Base-by-base conservation (phyloP, 2,329 filamentous ascomycete species). In the Diaporthe destruens region DNA sequence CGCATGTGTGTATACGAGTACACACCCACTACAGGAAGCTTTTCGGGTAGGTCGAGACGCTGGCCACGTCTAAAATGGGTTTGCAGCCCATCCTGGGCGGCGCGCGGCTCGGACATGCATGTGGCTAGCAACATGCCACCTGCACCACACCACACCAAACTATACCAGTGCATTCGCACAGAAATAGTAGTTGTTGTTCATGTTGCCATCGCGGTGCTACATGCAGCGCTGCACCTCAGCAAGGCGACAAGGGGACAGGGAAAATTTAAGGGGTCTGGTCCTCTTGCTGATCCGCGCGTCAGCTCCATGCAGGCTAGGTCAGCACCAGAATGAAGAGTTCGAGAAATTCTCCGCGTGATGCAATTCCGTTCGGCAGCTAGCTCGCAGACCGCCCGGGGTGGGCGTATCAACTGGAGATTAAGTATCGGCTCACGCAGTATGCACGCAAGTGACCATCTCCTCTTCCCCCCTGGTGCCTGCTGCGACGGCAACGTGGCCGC, bases 281-380 rank as follows among this genome's bases (percentile, higher is more conserved):
- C 70, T 72, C 56, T 71, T 72, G 72, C 72, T 74, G 72, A 59
- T 65, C 72, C 72, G 72, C 72, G 72, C 72, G 70, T 72, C 72
- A 72, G 70, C 63, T 32, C 71, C 72, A 65, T 72, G 72, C 57
- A 66, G 29, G 61, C 47, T 54, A 67, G 44, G 72, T 51, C 72
- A 55, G 59, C 69, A 51, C 61, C 66, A 39, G 57, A 53, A 23
- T 23, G 51, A 39, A 29, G 49, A 71, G 29, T 39, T 59, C 29
- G 29, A 69, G n/a, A 67, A 74, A 72, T 49, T 67, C 70, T 69
- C 65, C 65, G 65, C 65, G 57, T 49, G 51, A 69, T 65, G 61
- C 61, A 65, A 65, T 65, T 65, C 61, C 44, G 51, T 36, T 36
- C 61, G 61, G 61, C 61, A 65, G 44, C 61, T 65, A 65, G 32